Percentiles rank a stretch among this genome's conserved stretches.
phyloP scores from a whole-genome alignment of 371 early-diverging fungal genomes.

The Apophysomyces sp. region DNA sequence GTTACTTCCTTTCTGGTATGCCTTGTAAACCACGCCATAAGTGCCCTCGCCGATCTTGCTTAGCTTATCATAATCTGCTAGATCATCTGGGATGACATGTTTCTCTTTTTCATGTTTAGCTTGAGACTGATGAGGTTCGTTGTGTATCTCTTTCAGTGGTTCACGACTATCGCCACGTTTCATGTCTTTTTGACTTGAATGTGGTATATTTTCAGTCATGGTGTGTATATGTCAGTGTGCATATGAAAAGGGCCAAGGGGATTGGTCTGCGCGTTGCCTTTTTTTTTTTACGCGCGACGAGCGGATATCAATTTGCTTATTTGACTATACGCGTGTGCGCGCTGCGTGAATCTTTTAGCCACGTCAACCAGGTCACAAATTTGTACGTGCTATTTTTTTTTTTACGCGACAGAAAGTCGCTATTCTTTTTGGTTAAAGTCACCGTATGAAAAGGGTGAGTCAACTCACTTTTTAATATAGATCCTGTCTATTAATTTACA shows the following conservation, averaged over 20 bases:
- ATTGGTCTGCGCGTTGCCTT: background rate
- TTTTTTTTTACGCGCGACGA: background rate
- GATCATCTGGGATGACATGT: constrained; percentile 1
- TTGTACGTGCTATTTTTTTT: background rate
- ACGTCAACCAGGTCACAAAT: background rate
- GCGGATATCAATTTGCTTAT: background rate
- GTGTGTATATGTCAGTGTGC: background rate
- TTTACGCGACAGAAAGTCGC: too few relatives aligned
- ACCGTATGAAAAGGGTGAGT: too few relatives aligned
- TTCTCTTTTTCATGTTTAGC: background rate
- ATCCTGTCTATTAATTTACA: too few relatives aligned
- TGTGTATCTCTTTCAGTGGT: background rate
- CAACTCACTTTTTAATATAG: too few relatives aligned
- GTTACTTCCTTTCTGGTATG: constrained; percentile 72
- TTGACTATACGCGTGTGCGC: background rate
- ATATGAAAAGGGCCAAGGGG: background rate
- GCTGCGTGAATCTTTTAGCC: background rate
- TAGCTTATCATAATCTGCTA: constrained; percentile 69
- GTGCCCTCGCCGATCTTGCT: constrained; percentile 98
- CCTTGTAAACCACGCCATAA: constrained; percentile 98
- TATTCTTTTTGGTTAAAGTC: too few relatives aligned
- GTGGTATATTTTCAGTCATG: constrained; percentile 1
- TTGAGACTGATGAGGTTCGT: background rate
- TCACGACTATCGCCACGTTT: background rate
- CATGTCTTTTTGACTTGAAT: background rate